Evolutionary conservation across 1,284 basidiomycete species (phyloP).

Genomic region (Waitea zeae): DNA sequence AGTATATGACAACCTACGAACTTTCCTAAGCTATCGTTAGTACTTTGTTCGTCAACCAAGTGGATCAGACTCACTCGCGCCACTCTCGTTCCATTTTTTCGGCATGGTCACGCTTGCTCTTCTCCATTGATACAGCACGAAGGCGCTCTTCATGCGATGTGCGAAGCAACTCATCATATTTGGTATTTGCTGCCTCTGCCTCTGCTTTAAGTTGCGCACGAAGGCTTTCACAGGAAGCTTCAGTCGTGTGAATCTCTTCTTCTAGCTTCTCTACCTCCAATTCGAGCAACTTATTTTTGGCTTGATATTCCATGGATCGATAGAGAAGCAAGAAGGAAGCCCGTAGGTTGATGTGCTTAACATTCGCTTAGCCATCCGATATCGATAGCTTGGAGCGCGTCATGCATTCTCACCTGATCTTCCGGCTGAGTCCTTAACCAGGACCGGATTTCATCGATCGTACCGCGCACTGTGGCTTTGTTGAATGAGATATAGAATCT

Average conservation of each 20-base stretch:
- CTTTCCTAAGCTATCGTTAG: no score
- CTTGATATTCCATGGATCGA: slow-evolving; percentile 1
- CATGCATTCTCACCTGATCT: slow-evolving; percentile 1
- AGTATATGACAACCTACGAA: no score
- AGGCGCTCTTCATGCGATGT: neutral
- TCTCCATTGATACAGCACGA: slow-evolving; percentile 1
- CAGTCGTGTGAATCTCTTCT: neutral
- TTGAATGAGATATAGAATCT: neutral
- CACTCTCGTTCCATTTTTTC: slow-evolving; percentile 1
- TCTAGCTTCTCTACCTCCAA: neutral
- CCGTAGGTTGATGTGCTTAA: neutral
- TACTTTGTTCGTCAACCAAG: no score
- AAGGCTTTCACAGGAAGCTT: neutral
- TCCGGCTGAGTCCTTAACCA: slow-evolving; percentile 1
- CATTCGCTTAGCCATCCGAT: neutral
- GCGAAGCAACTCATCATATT: neutral
- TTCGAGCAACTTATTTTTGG: neutral
- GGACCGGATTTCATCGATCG: slow-evolving; percentile 2
- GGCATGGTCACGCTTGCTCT: slow-evolving; percentile 1
- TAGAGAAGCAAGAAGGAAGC: slow-evolving; percentile 1
- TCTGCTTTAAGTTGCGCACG: neutral
- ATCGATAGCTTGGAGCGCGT: no score
- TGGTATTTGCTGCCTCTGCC: neutral
- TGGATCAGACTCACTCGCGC: slow-evolving; percentile 3
- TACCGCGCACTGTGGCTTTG: neutral